These are phyloP conservation scores for Stenogyne calaminthoides DNA, from an alignment of 305 asterid genomes.

Conservation along the genomic window DNA sequence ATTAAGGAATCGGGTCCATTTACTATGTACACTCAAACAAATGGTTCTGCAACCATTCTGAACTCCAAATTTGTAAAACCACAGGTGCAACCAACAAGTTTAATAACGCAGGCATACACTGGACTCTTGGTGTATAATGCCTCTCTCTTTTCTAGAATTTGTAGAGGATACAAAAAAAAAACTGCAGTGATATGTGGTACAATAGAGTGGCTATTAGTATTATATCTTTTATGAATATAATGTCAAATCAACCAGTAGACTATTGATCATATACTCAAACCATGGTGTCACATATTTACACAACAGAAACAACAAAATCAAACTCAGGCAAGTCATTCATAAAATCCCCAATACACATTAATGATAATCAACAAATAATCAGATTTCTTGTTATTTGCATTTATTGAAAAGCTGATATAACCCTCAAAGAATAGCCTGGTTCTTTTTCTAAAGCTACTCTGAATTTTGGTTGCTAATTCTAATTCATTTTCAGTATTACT, in stretches of 20 bases:
- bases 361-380: neutral
- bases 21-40: neutral
- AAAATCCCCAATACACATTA: neutral
- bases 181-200: neutral
- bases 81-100: neutral
- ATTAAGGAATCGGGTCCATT: neutral
- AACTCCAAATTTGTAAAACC: neutral
- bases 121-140: neutral
- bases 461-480: neutral
- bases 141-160: neutral
- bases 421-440: neutral
- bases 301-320: neutral
- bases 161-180: neutral
- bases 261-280: neutral
- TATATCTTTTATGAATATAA: neutral
- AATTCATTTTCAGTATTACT: neutral
- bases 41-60: neutral
- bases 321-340: neutral
- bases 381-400: neutral
- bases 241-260: conserved; percentile 2
- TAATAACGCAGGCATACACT: neutral
- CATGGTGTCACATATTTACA: neutral
- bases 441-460: neutral
- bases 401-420: neutral
- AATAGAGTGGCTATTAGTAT: neutral